Percentiles rank a stretch among this genome's conserved stretches.
These are phyloP conservation scores for Diplodia corticola DNA, from an alignment of 2,329 filamentous ascomycete genomes.

Conservation along the genomic window DNA sequence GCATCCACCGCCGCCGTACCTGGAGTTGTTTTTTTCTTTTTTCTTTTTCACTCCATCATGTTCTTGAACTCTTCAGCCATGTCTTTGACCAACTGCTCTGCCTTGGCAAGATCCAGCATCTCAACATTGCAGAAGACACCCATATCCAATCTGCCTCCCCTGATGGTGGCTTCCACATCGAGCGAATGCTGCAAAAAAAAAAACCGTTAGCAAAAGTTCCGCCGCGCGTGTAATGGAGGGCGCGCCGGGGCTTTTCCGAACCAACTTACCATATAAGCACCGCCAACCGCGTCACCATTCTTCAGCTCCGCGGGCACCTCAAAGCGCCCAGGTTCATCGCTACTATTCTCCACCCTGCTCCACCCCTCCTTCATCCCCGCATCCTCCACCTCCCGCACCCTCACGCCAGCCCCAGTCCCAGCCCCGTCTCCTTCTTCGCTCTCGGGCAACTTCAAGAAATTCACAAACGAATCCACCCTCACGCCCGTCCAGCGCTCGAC, in stretches of 20 bases:
- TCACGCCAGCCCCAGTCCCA: conserved; percentile 24
- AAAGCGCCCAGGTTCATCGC: conserved; percentile 19
- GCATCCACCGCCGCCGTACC: neutral
- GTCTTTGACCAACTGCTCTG: conserved; percentile 38
- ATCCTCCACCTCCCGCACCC: conserved; percentile 26
- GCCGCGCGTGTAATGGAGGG: neutral
- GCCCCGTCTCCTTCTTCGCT: conserved; percentile 25
- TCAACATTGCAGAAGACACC: conserved; percentile 53
- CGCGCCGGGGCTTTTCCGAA: neutral
- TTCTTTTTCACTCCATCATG: neutral
- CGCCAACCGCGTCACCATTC: conserved; percentile 29
- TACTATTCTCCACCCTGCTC: conserved; percentile 26
- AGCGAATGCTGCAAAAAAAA: conserved; percentile 47
- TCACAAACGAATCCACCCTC: conserved; percentile 71
- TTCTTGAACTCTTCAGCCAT: conserved; percentile 27
- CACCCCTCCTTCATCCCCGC: conserved; percentile 25
- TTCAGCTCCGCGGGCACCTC: conserved; percentile 29
- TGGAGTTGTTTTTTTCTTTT: no score
- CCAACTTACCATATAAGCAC: conserved; percentile 43
- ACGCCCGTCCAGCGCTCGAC: conserved; percentile 75
- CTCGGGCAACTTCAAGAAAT: conserved; percentile 67
- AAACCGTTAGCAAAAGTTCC: neutral
- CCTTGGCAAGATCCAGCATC: conserved; percentile 44
- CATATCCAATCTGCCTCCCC: conserved; percentile 51
- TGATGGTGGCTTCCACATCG: conserved; percentile 57